Evolutionary conservation across 2,329 filamentous ascomycete species (phyloP).

Genomic region (Hawksworthiomyces lignivorus): DNA sequence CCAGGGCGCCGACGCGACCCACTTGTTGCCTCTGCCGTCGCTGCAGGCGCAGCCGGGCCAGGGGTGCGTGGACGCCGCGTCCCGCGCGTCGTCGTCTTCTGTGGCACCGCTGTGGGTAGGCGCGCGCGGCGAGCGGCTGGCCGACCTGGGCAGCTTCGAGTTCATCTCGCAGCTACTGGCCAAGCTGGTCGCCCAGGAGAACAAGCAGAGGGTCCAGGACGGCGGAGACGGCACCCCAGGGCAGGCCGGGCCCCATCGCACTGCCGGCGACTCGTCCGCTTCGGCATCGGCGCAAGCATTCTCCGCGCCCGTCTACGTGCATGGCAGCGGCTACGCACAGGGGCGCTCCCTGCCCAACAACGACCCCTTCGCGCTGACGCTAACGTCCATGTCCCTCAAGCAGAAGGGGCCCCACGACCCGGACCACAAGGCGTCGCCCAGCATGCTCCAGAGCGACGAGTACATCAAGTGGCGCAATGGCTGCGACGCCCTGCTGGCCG

Average conservation of each 20-base stretch:
- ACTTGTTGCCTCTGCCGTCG: background rate
- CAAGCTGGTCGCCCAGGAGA: background rate
- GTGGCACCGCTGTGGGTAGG: background rate
- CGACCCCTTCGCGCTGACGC: background rate
- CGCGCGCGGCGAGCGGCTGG: background rate
- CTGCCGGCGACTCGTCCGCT: background rate
- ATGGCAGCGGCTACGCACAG: background rate
- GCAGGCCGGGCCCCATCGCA: no score
- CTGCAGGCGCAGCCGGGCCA: background rate
- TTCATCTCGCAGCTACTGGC: background rate
- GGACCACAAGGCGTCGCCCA: background rate
- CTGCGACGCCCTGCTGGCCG: slow-evolving; percentile 3
- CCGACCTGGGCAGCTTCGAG: slow-evolving; percentile 1
- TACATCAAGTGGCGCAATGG: slow-evolving; percentile 2
- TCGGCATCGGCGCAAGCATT: background rate
- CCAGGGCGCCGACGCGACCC: slow-evolving; percentile 35
- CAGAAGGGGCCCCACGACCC: background rate
- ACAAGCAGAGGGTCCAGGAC: background rate
- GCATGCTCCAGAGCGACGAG: background rate
- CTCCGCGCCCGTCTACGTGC: background rate
- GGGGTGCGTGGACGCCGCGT: no score
- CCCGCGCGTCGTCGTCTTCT: no score
- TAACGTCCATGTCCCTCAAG: background rate
- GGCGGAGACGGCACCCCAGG: background rate
- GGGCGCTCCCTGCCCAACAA: background rate